Evolutionary conservation across 1,284 basidiomycete genomes (phyloP), one percentile per base, ranked within the genome.

Genomic region (Vanrija sp.): DNA sequence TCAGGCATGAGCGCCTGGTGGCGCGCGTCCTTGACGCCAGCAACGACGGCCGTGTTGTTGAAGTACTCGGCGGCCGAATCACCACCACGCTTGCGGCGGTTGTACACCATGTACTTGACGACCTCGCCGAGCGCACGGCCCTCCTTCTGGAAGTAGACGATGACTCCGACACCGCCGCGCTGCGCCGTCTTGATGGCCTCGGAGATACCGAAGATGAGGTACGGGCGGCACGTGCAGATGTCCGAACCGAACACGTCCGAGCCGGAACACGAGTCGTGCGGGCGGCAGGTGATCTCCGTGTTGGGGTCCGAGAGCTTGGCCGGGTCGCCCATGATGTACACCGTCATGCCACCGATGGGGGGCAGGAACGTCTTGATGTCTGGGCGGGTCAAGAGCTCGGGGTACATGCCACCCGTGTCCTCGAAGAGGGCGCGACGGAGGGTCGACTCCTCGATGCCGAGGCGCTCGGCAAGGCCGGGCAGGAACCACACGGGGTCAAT

Each of bases 1-100:
- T 98, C 94, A 3, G 94, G 94, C 93, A 97, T 96, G 56, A 97
- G 80, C 2, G 87, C 89, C 72, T 95, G 91, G 84, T 94, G 93
- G 20, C 92, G 83, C 85, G 93, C 91, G 70, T 95, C 93, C 77
- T 95, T 95, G 49, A 96, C 91, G 8, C 94, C 94, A 0, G 93
- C 94, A 57, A 97, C 88, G 63, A 89, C 78, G 73, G 93, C 91
- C 0, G 95, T 98, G 16, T 87, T 85, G 73, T 89, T 87, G 80
- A 98, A 97, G 79, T 98, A 98, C 69, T 87, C 85, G 70, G 90
- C 85, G 0, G 95, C 94, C 2, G 84, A 85, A 77, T 98, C 94
- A 6, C 89, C 91, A 2, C 88, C 90, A 38, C 94, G 85, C 78
- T 98, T 98, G 58, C 95, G 87, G 12, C 93, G 83, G 77, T 97